Evolutionary conservation across 140 eudicot species (phyloP).

Genomic region (Erigeron philadelphicus): DNA sequence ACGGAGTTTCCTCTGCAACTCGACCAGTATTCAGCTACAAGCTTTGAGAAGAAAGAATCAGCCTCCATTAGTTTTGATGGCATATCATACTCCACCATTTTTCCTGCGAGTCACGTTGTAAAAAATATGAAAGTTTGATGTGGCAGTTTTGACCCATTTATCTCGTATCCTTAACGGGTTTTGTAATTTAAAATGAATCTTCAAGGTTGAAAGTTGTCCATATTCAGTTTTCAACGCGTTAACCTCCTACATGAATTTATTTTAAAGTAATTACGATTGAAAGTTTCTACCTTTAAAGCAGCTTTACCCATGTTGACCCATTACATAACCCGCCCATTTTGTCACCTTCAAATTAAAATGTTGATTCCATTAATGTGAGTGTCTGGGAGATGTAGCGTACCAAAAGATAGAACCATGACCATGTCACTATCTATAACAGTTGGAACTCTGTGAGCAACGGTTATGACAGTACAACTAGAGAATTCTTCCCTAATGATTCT

Average conservation of each 20-base stretch:
- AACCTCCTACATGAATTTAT: not conserved
- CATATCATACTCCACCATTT: constrained; percentile 67
- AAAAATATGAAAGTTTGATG: not conserved
- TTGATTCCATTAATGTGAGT: not conserved
- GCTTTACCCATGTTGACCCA: not conserved
- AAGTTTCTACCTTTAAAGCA: not conserved
- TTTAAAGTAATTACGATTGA: no score
- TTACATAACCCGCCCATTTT: not conserved
- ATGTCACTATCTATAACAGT: constrained; percentile 82
- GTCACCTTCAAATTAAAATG: not conserved
- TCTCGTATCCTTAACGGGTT: not conserved
- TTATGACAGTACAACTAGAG: constrained; percentile 62
- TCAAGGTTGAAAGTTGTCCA: not conserved
- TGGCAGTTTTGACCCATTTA: not conserved
- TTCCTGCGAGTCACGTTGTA: constrained; percentile 40
- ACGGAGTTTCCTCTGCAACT: constrained; percentile 47
- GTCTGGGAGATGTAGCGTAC: constrained; percentile 29
- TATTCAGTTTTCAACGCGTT: not conserved
- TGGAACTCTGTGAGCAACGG: constrained; percentile 88
- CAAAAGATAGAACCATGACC: constrained; percentile 85
- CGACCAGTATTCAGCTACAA: constrained; percentile 82
- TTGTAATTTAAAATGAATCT: no score
- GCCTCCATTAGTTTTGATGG: constrained; percentile 65
- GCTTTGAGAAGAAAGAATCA: constrained; percentile 59
- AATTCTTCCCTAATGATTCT: constrained; percentile 78